These are phyloP conservation scores for Citrus hindsii DNA, from an alignment of 345 rosid genomes.

Conservation along the genomic window DNA sequence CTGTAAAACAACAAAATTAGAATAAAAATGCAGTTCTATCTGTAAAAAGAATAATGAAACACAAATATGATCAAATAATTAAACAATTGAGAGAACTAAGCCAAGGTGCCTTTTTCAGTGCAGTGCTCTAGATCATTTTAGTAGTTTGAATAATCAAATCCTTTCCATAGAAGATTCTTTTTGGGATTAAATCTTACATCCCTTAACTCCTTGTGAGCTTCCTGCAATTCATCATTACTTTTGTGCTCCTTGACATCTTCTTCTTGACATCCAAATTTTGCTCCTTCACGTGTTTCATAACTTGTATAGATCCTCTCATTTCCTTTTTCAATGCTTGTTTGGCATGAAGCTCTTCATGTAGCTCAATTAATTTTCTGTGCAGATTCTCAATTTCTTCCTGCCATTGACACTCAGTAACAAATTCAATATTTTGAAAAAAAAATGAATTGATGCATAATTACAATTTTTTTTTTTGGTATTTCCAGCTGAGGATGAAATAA, in stretches of 20 bases:
- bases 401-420: not conserved
- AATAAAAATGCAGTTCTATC: not conserved
- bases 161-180: not conserved
- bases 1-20: slow-evolving; percentile 28
- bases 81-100: not conserved
- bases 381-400: slow-evolving; percentile 44
- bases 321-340: slow-evolving; percentile 65
- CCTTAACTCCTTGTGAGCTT: slow-evolving; percentile 65
- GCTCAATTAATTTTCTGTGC: slow-evolving; percentile 38
- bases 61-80: not conserved
- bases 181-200: slow-evolving; percentile 25
- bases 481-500: too few relatives aligned
- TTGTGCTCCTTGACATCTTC: slow-evolving; percentile 46
- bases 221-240: slow-evolving; percentile 59
- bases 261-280: slow-evolving; percentile 36
- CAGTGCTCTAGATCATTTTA: not conserved
- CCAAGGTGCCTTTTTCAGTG: not conserved
- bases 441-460: not conserved
- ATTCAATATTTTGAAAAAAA: not conserved
- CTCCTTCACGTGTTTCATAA: slow-evolving; percentile 60
- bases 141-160: not conserved
- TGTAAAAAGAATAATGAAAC: not conserved
- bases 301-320: slow-evolving; percentile 50
- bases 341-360: slow-evolving; percentile 50
- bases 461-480: too few relatives aligned